These are phyloP conservation scores for Trichosporon asahii DNA, from an alignment of 1,284 basidiomycete genomes.

Conservation along the genomic window DNA sequence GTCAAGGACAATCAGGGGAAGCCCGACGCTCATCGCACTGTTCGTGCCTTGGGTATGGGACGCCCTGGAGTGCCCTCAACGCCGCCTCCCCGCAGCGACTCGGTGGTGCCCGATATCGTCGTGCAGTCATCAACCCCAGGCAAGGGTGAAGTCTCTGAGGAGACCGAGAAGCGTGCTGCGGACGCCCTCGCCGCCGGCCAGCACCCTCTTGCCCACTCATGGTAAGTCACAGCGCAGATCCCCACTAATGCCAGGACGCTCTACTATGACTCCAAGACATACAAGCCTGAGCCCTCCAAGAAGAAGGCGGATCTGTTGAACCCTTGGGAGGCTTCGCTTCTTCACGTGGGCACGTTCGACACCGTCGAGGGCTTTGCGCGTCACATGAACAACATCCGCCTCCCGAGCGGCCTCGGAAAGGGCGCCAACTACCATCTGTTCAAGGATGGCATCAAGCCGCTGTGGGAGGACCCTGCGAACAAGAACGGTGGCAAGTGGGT, in stretches of 20 bases:
- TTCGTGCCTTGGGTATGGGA: background rate
- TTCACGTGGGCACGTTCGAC: conserved; percentile 73
- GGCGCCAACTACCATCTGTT: conserved; percentile 93
- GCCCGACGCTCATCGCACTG: background rate
- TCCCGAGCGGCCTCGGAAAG: conserved; percentile 78
- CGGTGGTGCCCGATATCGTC: conserved; percentile 1
- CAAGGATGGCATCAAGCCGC: conserved; percentile 58
- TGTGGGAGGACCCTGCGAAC: conserved; percentile 93
- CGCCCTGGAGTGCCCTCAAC: background rate
- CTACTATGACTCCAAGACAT: conserved; percentile 79
- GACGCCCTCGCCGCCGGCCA: conserved; percentile 47
- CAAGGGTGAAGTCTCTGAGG: background rate
- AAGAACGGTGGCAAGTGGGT: conserved; percentile 91
- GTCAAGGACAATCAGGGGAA: background rate
- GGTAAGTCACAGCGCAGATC: conserved; percentile 57
- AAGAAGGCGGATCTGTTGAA: conserved; percentile 28
- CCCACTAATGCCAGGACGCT: conserved; percentile 62
- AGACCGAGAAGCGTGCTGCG: background rate
- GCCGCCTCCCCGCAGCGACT: background rate
- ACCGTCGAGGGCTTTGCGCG: conserved; percentile 85
- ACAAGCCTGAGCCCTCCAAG: conserved; percentile 56
- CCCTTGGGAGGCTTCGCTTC: conserved; percentile 62
- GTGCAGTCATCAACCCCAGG: conserved; percentile 2
- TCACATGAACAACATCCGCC: conserved; percentile 92
- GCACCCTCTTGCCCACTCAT: conserved; percentile 76